phyloP scores from a whole-genome alignment of 495 filamentous ascomycete genomes.

The Annulohypoxylon stygium region DNA sequence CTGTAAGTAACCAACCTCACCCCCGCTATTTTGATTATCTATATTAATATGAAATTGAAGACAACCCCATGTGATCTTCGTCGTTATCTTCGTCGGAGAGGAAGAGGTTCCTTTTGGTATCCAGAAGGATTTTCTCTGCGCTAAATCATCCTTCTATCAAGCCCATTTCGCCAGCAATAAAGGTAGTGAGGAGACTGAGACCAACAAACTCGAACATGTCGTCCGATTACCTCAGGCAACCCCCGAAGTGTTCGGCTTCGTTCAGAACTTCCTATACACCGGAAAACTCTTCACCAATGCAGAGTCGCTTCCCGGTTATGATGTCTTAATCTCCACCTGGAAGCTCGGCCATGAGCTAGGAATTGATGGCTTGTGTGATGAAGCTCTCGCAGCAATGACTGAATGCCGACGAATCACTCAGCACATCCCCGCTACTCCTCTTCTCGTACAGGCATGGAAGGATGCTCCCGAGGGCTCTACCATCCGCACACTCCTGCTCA shows the following conservation, averaged over 20 bases:
- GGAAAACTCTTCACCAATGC: constrained; percentile 57
- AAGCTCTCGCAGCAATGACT: constrained; percentile 64
- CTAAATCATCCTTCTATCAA: constrained; percentile 62
- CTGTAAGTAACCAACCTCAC: constrained; percentile 39
- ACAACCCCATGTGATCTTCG: constrained; percentile 65
- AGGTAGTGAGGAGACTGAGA: constrained; percentile 19
- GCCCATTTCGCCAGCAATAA: constrained; percentile 56
- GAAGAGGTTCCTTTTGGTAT: constrained; percentile 65
- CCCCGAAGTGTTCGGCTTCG: constrained; percentile 61
- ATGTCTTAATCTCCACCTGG: constrained; percentile 65
- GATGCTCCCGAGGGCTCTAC: constrained; percentile 67
- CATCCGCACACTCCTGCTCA: constrained; percentile 65
- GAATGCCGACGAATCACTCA: constrained; percentile 62
- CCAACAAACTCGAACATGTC: constrained; percentile 58
- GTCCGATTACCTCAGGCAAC: constrained; percentile 61
- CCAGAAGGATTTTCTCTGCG: constrained; percentile 66
- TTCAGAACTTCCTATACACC: constrained; percentile 67
- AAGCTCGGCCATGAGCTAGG: constrained; percentile 63
- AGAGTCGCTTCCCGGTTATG: constrained; percentile 60
- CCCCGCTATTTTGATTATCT: background rate
- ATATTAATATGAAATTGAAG: constrained; percentile 49
- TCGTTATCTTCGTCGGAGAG: constrained; percentile 64
- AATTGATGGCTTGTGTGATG: constrained; percentile 66
- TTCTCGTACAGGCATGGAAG: constrained; percentile 67
- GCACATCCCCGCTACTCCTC: constrained; percentile 64